Base-by-base conservation (phyloP, 2,329 filamentous ascomycete species). In the Alternaria brassicae region DNA sequence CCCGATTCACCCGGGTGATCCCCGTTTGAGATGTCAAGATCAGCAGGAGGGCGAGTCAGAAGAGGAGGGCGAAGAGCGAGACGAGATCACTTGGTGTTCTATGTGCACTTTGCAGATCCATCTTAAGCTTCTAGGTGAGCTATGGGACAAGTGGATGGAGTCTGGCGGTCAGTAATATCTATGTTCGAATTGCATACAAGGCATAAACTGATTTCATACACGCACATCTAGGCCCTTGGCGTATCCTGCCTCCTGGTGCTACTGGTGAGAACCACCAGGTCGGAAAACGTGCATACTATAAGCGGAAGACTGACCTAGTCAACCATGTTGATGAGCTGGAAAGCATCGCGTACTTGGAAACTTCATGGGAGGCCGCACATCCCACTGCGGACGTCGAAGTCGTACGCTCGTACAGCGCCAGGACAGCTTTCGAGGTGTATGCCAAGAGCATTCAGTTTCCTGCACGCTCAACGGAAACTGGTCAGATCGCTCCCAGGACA, bases 171-270 rank as follows among this genome's bases (percentile, higher is more conserved):
- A 27, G 25, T 27, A 27, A 4, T 27, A 8, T 4, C 25, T 8
- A 4, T 27, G 25, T 27, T 4, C 25, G n/a, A n/a, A n/a, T n/a
- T n/a, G n/a, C n/a, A n/a, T n/a, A n/a, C n/a, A n/a, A n/a, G n/a
- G n/a, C n/a, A n/a, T n/a, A n/a, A n/a, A n/a, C n/a, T n/a, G n/a
- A n/a, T n/a, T n/a, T n/a, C n/a, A n/a, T n/a, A n/a, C n/a, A n/a
- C n/a, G n/a, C n/a, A n/a, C n/a, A n/a, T 8, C 25, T 8, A 27
- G 25, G 60, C 8, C 62, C 66, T 1, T 67, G 64, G 62, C 56
- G 56, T 5, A 17, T 23, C 15, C 15, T 49, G 8, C 56, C 28
- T 17, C 9, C 17, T 27, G 56, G 42, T 21, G 13, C 9, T 17
- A 19, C 36, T 8, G 37, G 3, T 4, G 27, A 49, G 3, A 15